These are phyloP conservation scores for Trametes cubensis DNA, from an alignment of 768 basidiomycete species.

Conservation along the genomic window DNA sequence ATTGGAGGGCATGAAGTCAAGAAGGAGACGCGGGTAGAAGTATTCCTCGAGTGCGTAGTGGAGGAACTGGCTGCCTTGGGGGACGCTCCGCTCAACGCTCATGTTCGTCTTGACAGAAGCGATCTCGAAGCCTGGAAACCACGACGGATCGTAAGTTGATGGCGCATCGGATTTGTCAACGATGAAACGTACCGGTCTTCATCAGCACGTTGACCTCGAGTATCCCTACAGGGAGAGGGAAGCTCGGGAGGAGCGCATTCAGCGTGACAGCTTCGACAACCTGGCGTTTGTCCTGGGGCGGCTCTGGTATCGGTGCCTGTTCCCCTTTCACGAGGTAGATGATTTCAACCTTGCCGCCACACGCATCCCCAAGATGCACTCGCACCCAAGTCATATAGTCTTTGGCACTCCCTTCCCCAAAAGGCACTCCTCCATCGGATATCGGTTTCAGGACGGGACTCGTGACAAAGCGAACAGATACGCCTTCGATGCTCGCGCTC, in stretches of 20 bases:
- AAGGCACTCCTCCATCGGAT: conserved; percentile 43
- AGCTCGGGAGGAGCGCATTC: conserved; percentile 68
- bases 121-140: conserved; percentile 44
- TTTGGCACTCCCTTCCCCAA: conserved; percentile 57
- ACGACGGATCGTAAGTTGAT: conserved; percentile 2
- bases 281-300: conserved; percentile 42
- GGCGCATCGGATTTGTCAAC: neutral
- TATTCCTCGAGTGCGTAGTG: conserved; percentile 60
- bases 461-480: conserved; percentile 63
- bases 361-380: conserved; percentile 54
- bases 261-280: conserved; percentile 34
- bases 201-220: conserved; percentile 64
- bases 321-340: conserved; percentile 61
- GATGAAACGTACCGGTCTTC: conserved; percentile 49
- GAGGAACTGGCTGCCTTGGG: conserved; percentile 50
- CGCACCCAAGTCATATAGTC: conserved; percentile 70
- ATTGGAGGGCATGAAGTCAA: conserved; percentile 33
- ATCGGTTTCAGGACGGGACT: conserved; percentile 43
- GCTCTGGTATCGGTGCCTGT: conserved; percentile 16
- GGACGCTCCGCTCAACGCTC: conserved; percentile 46
- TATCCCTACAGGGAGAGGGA: conserved; percentile 66
- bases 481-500: conserved; percentile 63
- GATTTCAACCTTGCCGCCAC: conserved; percentile 56
- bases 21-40: conserved; percentile 54
- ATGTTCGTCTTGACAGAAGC: conserved; percentile 57